Percentiles rank a stretch among this genome's conserved stretches.
phyloP scores from a whole-genome alignment of 2,329 filamentous ascomycete species.

The Thielaviopsis populi region DNA sequence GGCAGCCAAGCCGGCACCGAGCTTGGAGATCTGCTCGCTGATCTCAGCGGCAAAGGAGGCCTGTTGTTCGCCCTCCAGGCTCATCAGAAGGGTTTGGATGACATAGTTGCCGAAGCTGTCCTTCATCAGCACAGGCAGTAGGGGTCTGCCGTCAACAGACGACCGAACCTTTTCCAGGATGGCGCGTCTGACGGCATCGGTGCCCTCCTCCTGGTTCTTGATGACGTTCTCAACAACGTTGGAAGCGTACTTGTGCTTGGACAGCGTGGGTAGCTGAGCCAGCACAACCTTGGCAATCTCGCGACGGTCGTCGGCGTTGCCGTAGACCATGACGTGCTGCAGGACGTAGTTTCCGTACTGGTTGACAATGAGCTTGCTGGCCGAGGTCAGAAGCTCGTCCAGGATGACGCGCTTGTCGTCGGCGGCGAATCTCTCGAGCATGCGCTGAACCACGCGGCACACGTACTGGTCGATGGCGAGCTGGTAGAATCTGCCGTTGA shows the following conservation, averaged over 20 bases:
- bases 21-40: constrained; percentile 41
- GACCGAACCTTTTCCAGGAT: constrained; percentile 5
- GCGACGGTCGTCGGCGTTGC: constrained; percentile 54
- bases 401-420: constrained; percentile 58
- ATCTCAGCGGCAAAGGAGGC: constrained; percentile 47
- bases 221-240: constrained; percentile 96
- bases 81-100: constrained; percentile 67
- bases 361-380: constrained; percentile 60
- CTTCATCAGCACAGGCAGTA: constrained; percentile 65
- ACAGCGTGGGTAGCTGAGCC: constrained; percentile 55
- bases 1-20: constrained; percentile 50
- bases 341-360: constrained; percentile 94
- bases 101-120: constrained; percentile 95
- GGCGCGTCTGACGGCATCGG: background rate
- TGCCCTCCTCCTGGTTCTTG: constrained; percentile 28
- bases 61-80: constrained; percentile 45
- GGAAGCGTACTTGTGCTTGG: constrained; percentile 91
- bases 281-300: constrained; percentile 62
- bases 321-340: constrained; percentile 76
- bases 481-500: constrained; percentile 57
- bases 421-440: constrained; percentile 68
- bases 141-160: constrained; percentile 44
- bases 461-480: constrained; percentile 72
- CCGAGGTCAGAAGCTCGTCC: constrained; percentile 60
- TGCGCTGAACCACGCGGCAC: constrained; percentile 83